A percentile compares a stretch with the other conserved stretches of the same genome.
Evolutionary conservation across 73 alveolate genomes (phyloP).

Genomic region (Halteria grandinella): DNA sequence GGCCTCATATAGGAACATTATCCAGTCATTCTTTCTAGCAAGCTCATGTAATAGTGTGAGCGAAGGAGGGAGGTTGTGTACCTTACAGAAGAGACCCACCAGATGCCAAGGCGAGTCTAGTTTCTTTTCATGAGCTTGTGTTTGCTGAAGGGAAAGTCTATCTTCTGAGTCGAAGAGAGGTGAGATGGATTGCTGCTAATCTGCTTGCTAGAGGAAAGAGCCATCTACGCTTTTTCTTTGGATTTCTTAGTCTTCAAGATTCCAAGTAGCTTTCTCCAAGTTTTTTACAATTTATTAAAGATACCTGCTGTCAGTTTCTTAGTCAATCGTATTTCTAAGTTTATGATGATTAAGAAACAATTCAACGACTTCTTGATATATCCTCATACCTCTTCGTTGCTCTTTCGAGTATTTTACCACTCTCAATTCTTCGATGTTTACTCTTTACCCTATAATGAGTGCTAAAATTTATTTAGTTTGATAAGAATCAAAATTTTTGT

Average conservation of each 20-base stretch:
- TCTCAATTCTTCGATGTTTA: not conserved
- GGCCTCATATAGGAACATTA: constrained; percentile 66
- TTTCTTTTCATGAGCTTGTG: constrained; percentile 12
- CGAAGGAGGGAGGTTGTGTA: constrained; percentile 70
- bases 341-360: not conserved
- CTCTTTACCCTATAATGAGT: not conserved
- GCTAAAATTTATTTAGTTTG: not conserved
- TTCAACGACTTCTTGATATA: constrained; percentile 13
- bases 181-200: not conserved
- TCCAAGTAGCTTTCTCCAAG: constrained; percentile 40
- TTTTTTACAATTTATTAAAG: not conserved
- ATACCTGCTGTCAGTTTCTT: not conserved
- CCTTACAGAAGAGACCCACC: constrained; percentile 77
- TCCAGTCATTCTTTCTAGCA: constrained; percentile 79
- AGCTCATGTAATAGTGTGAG: constrained; percentile 71
- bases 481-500: not conserved
- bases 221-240: too few species aligned
- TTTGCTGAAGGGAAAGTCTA: too few species aligned
- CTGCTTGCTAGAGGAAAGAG: too few species aligned
- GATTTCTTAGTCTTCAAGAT: constrained; percentile 4
- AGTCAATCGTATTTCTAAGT: not conserved
- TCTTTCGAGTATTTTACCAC: not conserved
- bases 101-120: constrained; percentile 75
- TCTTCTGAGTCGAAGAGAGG: too few species aligned
- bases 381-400: not conserved